Evolutionary conservation across 345 rosid species (phyloP), one percentile per base, ranked within the genome.

Genomic region (Hirschfeldia incana): DNA sequence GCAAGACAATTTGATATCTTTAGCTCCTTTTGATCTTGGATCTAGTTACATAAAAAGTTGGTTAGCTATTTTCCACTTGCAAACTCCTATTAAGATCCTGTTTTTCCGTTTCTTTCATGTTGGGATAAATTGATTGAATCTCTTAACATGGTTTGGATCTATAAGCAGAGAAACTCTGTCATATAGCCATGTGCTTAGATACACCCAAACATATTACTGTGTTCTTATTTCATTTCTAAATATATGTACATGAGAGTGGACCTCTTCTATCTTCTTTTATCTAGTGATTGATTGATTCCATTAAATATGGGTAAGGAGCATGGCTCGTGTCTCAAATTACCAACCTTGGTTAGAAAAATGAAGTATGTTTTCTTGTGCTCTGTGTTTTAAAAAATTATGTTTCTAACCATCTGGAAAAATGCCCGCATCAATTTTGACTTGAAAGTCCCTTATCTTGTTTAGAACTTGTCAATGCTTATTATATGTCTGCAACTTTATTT

Each of bases 121-220:
- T 65, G 7, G 39, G 16, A 30, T 66, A 34, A 68, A n/a, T 68
- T 68, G 60, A 59, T 36, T 37, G 44, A 13, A 30, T 55, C 59
- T 72, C 39, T 37, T 21, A 39, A 44, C 77, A 59, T 72, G 78
- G 49, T 67, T 60, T n/a, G n/a, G n/a, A n/a, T n/a, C n/a, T n/a
- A 28, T 79, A 10, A 72, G 39, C 67, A 65, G 36, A 57, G 60
- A 57, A n/a, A 32, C 30, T 17, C 61, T 8, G 17, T 46, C 21
- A 28, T 26, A 73, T 57, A 59, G 33, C 75, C 82, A 79, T 79
- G 78, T 74, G 82, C 71, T 42, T 67, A 6, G 57, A 51, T 68
- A 59, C 78, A n/a, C n/a, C 13, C 28, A 58, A 2, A n/a, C n/a
- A n/a, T n/a, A n/a, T n/a, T n/a, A n/a, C n/a, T n/a, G n/a, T n/a